phyloP scores from a whole-genome alignment of 257 asterid species.

The Sherardia arvensis region DNA sequence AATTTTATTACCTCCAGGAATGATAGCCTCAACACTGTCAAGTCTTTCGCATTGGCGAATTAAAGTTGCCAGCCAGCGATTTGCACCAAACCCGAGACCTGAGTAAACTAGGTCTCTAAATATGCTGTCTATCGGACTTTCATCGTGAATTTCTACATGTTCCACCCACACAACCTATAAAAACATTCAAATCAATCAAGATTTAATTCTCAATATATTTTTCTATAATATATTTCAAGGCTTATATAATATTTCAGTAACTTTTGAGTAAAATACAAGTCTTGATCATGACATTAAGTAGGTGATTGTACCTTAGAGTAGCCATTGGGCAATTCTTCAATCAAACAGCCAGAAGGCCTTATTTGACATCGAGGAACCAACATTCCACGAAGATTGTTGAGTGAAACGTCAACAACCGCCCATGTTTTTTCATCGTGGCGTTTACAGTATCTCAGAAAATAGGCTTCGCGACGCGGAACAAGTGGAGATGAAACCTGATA shows the following conservation, averaged over 20 bases:
- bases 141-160: slow-evolving; percentile 25
- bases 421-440: slow-evolving; percentile 23
- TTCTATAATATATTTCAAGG: background rate
- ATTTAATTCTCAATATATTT: too few species aligned
- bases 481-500: slow-evolving; percentile 28
- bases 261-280: too few species aligned
- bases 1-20: slow-evolving; percentile 17
- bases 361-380: slow-evolving; percentile 17
- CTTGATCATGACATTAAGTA: too few species aligned
- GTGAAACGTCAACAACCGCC: slow-evolving; percentile 34
- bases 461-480: slow-evolving; percentile 25
- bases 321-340: slow-evolving; percentile 32
- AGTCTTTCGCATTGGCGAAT: slow-evolving; percentile 32
- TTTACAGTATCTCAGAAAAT: slow-evolving; percentile 28
- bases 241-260: too few species aligned
- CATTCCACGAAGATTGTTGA: slow-evolving; percentile 17
- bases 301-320: slow-evolving; percentile 23
- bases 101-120: slow-evolving; percentile 21
- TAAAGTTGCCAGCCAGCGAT: slow-evolving; percentile 30
- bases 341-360: slow-evolving; percentile 35
- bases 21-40: slow-evolving; percentile 23
- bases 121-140: slow-evolving; percentile 20
- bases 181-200: background rate
- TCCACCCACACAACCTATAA: slow-evolving; percentile 27
- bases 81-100: slow-evolving; percentile 30